Evolutionary conservation across 345 rosid genomes (phyloP), one percentile per base, ranked within the genome.

Genomic region (Cardamine resedifolia): DNA sequence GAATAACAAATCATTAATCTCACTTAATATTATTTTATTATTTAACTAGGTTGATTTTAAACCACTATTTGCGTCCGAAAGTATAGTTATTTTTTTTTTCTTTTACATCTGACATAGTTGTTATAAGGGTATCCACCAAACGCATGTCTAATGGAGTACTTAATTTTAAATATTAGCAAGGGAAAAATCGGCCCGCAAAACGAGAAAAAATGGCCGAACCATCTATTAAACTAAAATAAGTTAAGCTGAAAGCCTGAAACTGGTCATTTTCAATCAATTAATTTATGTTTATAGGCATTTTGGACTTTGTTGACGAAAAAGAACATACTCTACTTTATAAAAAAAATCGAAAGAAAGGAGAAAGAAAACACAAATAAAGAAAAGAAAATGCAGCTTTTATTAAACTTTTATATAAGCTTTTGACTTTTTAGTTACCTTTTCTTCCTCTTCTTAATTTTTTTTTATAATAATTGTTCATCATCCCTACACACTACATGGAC

Each of bases 391-490:
- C 51, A 34, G 65, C 70, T 68, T 75, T 75, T 52, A 41, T 41
- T 4, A n/a, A 74, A 67, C 68, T 67, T 74, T 74, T 10, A 26
- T 7, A 53, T 11, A 33, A 21, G 34, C 65, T 75, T 68, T 62
- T 75, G 65, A 68, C 58, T 26, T 61, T 66, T 75, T 53, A 51
- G 14, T 45, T 52, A 68, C 33, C 68, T 68, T 49, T 49, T 43
- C 20, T 45, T 27, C 44, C 52, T 62, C 45, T 68, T 44, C 24
- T 68, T 68, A 34, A 23, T 56, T 53, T 60, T 45, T 31, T 33
- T 14, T 9, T 30, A 7, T 38, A 68, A 76, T 76, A 76, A 69
- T 62, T 69, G 56, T 55, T 55, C 51, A 75, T 53, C 58, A 76
- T 60, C 74, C 70, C 38, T 41, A 38, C 64, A 52, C 63, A 62